Evolutionary conservation across 176 grass and related monocot genomes (phyloP).

Genomic region (Coix lacrymajobi): DNA sequence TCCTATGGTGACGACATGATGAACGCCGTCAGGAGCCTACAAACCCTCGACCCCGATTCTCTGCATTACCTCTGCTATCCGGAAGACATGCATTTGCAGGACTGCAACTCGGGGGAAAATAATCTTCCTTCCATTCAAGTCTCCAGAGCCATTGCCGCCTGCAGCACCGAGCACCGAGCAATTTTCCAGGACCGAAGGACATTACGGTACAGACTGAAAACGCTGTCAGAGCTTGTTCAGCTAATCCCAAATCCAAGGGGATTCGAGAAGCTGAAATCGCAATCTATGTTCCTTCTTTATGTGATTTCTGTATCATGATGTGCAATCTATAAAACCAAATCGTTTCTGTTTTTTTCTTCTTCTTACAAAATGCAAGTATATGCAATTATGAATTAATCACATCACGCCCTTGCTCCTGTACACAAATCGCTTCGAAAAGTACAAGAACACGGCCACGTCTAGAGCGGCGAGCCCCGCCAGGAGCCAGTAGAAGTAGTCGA

Average conservation of each 20-base stretch:
- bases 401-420: slow-evolving; percentile 15
- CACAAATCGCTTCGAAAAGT: slow-evolving; percentile 32
- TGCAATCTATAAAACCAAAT: neutral
- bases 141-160: neutral
- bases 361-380: neutral
- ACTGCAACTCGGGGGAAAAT: neutral
- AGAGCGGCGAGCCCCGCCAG: slow-evolving; percentile 37
- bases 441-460: slow-evolving; percentile 38
- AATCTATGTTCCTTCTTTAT: neutral
- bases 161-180: neutral
- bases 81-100: neutral
- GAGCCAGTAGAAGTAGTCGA: slow-evolving; percentile 79
- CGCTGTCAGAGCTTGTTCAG: neutral
- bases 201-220: neutral
- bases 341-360: neutral
- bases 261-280: neutral
- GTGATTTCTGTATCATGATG: neutral
- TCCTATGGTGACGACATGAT: neutral
- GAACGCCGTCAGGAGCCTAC: too few relatives aligned
- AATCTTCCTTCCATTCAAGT: neutral
- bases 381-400: neutral
- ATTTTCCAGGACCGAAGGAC: neutral
- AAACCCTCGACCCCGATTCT: too few relatives aligned
- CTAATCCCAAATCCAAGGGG: neutral
- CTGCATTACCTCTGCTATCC: neutral